A percentile compares a stretch with the other conserved stretches of the same genome.
Conservation (phyloP, 352 stramenopile genomes). For the Pythium graminicola region DNA sequence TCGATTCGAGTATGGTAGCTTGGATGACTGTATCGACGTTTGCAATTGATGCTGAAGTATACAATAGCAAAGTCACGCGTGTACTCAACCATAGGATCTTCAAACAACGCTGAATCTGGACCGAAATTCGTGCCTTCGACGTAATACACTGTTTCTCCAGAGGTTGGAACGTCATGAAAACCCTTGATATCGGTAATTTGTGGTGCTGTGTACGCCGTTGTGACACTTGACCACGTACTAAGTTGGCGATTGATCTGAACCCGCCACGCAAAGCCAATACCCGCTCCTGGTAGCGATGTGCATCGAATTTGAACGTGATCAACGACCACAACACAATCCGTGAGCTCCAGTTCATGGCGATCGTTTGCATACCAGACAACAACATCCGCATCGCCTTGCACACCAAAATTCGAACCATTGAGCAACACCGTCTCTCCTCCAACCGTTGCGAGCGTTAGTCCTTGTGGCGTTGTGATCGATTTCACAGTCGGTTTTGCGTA, state of each 20-base stretch:
- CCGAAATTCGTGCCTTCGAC: constrained; percentile 48
- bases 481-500: constrained; percentile 33
- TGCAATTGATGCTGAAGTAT: constrained; percentile 42
- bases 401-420: constrained; percentile 42
- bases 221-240: constrained; percentile 13
- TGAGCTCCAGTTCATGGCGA: constrained; percentile 30
- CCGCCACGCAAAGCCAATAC: constrained; percentile 31
- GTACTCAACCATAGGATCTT: constrained; percentile 47
- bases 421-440: constrained; percentile 31
- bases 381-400: constrained; percentile 27
- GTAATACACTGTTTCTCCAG: constrained; percentile 38
- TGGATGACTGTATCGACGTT: constrained; percentile 37
- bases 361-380: constrained; percentile 35
- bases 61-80: constrained; percentile 28
- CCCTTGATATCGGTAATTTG: constrained; percentile 32
- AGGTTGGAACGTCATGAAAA: constrained; percentile 39
- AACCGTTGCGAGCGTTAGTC: constrained; percentile 24
- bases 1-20: constrained; percentile 40
- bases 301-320: constrained; percentile 40
- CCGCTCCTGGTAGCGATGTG: constrained; percentile 29
- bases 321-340: constrained; percentile 35
- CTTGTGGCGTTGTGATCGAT: constrained; percentile 4
- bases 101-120: constrained; percentile 36
- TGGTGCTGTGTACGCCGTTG: constrained; percentile 31
- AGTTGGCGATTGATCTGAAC: constrained; percentile 32